These are phyloP conservation scores for Hibiscus tridactylites DNA, from an alignment of 345 rosid species.

Conservation along the genomic window DNA sequence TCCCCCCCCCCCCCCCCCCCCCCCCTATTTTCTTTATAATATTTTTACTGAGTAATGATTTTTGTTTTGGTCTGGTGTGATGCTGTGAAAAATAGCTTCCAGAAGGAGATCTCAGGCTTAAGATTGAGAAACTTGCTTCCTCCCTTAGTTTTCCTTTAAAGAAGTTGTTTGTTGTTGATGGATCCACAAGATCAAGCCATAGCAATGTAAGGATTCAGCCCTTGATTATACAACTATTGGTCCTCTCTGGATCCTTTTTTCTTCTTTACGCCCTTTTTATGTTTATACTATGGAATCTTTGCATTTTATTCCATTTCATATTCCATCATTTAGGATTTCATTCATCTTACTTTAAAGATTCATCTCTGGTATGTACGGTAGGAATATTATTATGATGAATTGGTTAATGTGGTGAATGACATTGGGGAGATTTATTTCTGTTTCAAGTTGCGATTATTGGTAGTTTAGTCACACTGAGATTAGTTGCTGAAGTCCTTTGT, in stretches of 20 bases:
- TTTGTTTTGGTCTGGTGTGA: constrained; percentile 7
- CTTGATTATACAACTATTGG: too few relatives aligned
- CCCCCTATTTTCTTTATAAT: too few relatives aligned
- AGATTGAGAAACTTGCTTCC: constrained; percentile 87
- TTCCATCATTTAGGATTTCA: not conserved
- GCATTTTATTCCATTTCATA: not conserved
- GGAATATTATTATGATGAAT: not conserved
- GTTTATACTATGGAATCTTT: not conserved
- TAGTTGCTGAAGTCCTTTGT: not conserved
- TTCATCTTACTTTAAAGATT: too few relatives aligned
- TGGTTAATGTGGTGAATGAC: not conserved
- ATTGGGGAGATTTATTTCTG: not conserved
- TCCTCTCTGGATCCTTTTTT: too few relatives aligned
- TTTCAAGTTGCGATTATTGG: not conserved
- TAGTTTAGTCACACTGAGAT: not conserved
- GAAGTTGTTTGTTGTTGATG: constrained; percentile 95
- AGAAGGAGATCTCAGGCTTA: constrained; percentile 72
- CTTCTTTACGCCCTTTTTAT: too few relatives aligned
- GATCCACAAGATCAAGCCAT: constrained; percentile 99
- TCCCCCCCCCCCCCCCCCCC: too few relatives aligned
- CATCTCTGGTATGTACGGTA: not conserved
- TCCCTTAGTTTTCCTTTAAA: constrained; percentile 83
- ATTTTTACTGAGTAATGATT: constrained; percentile 4
- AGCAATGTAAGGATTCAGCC: constrained; percentile 72
- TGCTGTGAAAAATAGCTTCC: constrained; percentile 55